A percentile compares a stretch with the other conserved stretches of the same genome.
These are phyloP conservation scores for Kockiozyma suomiensis DNA, from an alignment of 805 yeast species.

Conservation along the genomic window DNA sequence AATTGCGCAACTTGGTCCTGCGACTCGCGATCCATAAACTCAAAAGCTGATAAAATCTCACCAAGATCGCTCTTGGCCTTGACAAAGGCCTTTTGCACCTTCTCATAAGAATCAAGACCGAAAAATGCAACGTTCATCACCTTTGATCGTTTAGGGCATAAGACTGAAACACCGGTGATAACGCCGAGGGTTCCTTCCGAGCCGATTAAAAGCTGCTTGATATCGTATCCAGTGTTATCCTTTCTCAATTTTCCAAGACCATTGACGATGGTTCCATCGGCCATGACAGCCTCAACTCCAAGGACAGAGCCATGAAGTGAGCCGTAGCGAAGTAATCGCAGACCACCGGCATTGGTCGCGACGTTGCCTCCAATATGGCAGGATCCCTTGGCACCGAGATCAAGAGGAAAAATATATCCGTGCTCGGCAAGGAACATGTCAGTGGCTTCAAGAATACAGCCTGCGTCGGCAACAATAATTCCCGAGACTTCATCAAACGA, in stretches of 20 bases:
- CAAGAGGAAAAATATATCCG: slow-evolving; percentile 92
- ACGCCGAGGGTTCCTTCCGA: slow-evolving; percentile 91
- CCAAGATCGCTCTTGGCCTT: slow-evolving; percentile 76
- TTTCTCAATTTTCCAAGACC: slow-evolving; percentile 85
- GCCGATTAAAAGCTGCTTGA: slow-evolving; percentile 91
- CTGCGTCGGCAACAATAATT: slow-evolving; percentile 85
- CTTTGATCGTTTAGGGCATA: slow-evolving; percentile 87
- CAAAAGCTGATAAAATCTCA: slow-evolving; percentile 90
- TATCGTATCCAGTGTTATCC: slow-evolving; percentile 93
- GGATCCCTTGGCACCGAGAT: slow-evolving; percentile 94
- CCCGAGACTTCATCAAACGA: slow-evolving; percentile 83
- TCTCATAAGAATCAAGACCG: slow-evolving; percentile 77
- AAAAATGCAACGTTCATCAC: slow-evolving; percentile 86
- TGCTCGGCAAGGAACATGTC: slow-evolving; percentile 73
- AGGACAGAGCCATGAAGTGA: slow-evolving; percentile 89
- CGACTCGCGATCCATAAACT: slow-evolving; percentile 86
- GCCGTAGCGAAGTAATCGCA: slow-evolving; percentile 83
- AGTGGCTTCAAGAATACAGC: slow-evolving; percentile 83
- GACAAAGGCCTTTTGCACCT: slow-evolving; percentile 80
- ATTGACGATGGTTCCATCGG: slow-evolving; percentile 80
- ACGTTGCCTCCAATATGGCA: slow-evolving; percentile 95
- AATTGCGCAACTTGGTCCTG: slow-evolving; percentile 59
- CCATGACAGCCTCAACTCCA: slow-evolving; percentile 90
- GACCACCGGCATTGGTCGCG: slow-evolving; percentile 96
- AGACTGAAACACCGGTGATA: slow-evolving; percentile 84